Base-by-base conservation (phyloP, 1,139 yeast species). In the Pichia sp. region DNA sequence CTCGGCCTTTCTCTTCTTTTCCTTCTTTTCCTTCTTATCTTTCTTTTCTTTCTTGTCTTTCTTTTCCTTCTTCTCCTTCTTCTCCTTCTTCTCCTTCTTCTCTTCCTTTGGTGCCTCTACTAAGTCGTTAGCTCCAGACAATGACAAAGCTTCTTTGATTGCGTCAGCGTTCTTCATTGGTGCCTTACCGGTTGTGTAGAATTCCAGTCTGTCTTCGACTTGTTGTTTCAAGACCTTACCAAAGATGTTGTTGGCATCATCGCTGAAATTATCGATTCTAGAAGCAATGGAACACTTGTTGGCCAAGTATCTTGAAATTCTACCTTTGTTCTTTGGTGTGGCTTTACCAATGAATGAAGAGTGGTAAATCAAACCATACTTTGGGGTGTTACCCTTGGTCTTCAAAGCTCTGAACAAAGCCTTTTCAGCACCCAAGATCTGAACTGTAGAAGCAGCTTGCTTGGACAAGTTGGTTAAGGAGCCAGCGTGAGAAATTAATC, bases 281-380 rank as follows among this genome's bases (percentile, higher is more conserved):
- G 97, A 90, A 61, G 99, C 99, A 76, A 93, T 93, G 47, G 99
- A 87, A 81, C 98, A 92, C 77, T 93, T 93, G 84, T 95, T 93
- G 61, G 99, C 99, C 74, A 93, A 81, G 77, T 92, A 92, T 78
- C 99, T 87, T 49, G 99, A 93, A 66, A 93, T 93, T 81, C 98
- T 87, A 75, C 99, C 99, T 82, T 93, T 93, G 79, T 93, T 93
- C 80, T 92, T 92, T 70, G 96, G 88, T 61, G 93, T 79, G 55
- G 99, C 99, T 77, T 87, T 90, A 64, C 98, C 97, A 67, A 93
- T 92, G 72, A 93, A 89, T 41, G 97, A 87, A 55, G 98, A 90
- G 77, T 93, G 98, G 79, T 93, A 93, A 69, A 93, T 89, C 71
- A 93, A 81, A 72, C 99, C 99, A 73, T 93, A 93, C 75, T 93